Evolutionary conservation across 2,329 filamentous ascomycete species (phyloP).

Genomic region (Aureobasidium sp.): DNA sequence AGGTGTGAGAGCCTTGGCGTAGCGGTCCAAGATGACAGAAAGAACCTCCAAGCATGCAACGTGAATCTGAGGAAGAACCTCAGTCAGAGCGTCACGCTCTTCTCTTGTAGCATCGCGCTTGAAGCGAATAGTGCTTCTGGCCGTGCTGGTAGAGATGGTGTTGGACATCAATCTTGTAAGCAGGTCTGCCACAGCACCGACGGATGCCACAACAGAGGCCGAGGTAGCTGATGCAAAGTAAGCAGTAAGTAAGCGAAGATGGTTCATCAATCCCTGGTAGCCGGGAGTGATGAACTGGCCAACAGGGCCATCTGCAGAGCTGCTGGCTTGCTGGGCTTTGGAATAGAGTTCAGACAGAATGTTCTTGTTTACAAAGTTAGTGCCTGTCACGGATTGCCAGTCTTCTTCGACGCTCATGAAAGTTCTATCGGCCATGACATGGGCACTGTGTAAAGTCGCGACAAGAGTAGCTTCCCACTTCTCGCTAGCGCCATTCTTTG

Average conservation of each 20-base stretch:
- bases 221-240: constrained; percentile 60
- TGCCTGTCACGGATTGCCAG: constrained; percentile 57
- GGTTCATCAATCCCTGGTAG: constrained; percentile 57
- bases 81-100: constrained; percentile 74
- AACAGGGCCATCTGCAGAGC: constrained; percentile 8
- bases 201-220: constrained; percentile 56
- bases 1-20: constrained; percentile 52
- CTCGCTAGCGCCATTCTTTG: constrained; percentile 67
- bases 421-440: constrained; percentile 66
- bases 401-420: constrained; percentile 75
- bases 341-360: not conserved
- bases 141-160: constrained; percentile 37
- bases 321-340: not conserved
- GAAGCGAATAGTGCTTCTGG: constrained; percentile 41
- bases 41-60: constrained; percentile 60
- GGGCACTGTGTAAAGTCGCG: constrained; percentile 55
- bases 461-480: constrained; percentile 70
- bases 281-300: constrained; percentile 54
- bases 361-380: constrained; percentile 11
- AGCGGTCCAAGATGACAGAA: constrained; percentile 48
- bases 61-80: constrained; percentile 66
- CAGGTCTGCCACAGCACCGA: constrained; percentile 62
- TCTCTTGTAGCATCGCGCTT: constrained; percentile 70
- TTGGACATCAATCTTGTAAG: constrained; percentile 64
- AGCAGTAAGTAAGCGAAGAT: constrained; percentile 58